Conservation (phyloP, 257 asterid species). For the Mentha longifolia region DNA sequence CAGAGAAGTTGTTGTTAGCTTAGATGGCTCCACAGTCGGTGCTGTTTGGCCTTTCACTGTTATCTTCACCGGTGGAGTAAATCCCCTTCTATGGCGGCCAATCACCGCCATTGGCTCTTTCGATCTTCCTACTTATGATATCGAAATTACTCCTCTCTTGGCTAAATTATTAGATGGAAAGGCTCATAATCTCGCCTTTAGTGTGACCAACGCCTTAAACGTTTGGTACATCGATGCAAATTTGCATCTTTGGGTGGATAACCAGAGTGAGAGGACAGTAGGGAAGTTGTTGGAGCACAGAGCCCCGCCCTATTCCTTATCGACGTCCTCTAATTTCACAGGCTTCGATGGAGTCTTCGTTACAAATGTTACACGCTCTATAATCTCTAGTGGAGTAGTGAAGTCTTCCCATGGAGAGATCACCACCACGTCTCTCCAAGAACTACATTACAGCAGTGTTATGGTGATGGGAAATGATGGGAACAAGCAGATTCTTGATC, state of each 20-base stretch:
- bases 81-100: slow-evolving; percentile 82
- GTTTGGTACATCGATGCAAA: slow-evolving; percentile 87
- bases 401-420: slow-evolving; percentile 63
- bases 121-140: slow-evolving; percentile 72
- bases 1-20: slow-evolving; percentile 63
- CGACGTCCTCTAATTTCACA: slow-evolving; percentile 46
- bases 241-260: slow-evolving; percentile 82
- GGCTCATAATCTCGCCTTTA: slow-evolving; percentile 51
- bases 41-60: slow-evolving; percentile 84
- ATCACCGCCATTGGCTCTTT: slow-evolving; percentile 77
- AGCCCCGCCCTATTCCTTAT: slow-evolving; percentile 35
- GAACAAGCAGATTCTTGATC: slow-evolving; percentile 61
- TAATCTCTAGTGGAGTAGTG: slow-evolving; percentile 57
- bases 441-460: slow-evolving; percentile 42
- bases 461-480: slow-evolving; percentile 67
- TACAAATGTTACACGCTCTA: slow-evolving; percentile 54
- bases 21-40: slow-evolving; percentile 55
- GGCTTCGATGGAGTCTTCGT: slow-evolving; percentile 63
- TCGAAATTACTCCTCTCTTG: slow-evolving; percentile 71
- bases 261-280: slow-evolving; percentile 42
- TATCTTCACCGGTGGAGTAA: slow-evolving; percentile 76
- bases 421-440: slow-evolving; percentile 48
- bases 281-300: slow-evolving; percentile 50
- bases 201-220: slow-evolving; percentile 68
- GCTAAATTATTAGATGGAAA: slow-evolving; percentile 63